Conservation (phyloP, 2,329 filamentous ascomycete genomes). For the Fusarium pseudoanthophilum region DNA sequence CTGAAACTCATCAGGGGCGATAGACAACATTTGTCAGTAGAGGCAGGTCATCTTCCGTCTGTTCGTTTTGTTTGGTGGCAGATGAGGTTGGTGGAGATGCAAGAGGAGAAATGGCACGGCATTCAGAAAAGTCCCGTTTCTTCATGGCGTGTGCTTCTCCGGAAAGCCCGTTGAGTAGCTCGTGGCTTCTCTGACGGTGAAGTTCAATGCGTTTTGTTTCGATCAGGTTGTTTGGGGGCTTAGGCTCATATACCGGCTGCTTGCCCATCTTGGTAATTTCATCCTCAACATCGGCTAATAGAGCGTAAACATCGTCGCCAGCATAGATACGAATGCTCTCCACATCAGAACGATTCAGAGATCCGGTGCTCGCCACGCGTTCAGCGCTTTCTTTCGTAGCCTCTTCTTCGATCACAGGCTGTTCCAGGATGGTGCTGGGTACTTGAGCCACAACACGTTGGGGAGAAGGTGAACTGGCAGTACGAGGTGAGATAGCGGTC, state of each 20-base stretch:
- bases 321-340: constrained; percentile 77
- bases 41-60: constrained; percentile 47
- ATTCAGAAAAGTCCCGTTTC: constrained; percentile 41
- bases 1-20: constrained; percentile 49
- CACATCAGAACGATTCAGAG: constrained; percentile 55
- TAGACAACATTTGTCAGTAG: constrained; percentile 64
- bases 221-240: constrained; percentile 10
- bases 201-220: constrained; percentile 52
- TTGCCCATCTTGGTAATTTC: constrained; percentile 53
- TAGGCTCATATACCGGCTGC: constrained; percentile 19
- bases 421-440: constrained; percentile 66
- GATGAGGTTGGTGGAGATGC: constrained; percentile 49
- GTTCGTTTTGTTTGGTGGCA: constrained; percentile 38
- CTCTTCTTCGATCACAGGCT: constrained; percentile 59
- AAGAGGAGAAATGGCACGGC: constrained; percentile 44
- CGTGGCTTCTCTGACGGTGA: constrained; percentile 63
- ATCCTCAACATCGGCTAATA: constrained; percentile 73
- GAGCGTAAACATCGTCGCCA: constrained; percentile 72
- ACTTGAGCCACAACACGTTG: constrained; percentile 64
- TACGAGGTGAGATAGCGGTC: constrained; percentile 46
- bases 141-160: constrained; percentile 25
- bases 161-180: constrained; percentile 56
- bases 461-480: constrained; percentile 58
- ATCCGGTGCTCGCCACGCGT: constrained; percentile 37
- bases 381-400: constrained; percentile 42